phyloP scores from a whole-genome alignment of 495 filamentous ascomycete genomes.

The Lichenothelia convexa region DNA sequence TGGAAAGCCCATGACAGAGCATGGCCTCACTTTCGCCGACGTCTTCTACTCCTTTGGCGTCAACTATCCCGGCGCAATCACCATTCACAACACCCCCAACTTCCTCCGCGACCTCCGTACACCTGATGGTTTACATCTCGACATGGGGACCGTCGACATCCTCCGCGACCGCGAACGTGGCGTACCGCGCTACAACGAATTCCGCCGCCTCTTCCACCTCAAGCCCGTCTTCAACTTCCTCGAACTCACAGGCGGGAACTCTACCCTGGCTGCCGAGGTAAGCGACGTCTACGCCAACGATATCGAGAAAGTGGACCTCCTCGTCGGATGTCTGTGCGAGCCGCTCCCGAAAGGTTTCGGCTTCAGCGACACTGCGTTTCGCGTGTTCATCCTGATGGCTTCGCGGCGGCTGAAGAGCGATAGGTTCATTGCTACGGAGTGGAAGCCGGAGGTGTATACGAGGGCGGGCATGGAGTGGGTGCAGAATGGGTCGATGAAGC shows the following conservation, averaged over 20 bases:
- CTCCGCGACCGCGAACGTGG: conserved; percentile 28
- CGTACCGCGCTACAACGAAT: conserved; percentile 27
- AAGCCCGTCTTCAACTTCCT: conserved; percentile 15
- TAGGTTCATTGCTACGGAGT: too few relatives aligned
- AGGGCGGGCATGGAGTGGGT: too few relatives aligned
- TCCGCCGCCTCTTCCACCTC: conserved; percentile 26
- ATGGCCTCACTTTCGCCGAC: conserved; percentile 20
- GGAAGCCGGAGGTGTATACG: too few relatives aligned
- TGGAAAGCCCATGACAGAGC: conserved; percentile 12
- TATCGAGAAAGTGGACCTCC: conserved; percentile 22
- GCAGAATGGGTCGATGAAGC: too few relatives aligned
- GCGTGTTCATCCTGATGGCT: conserved; percentile 25
- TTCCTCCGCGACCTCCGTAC: conserved; percentile 20
- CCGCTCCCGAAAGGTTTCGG: conserved; percentile 25
- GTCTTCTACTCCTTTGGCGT: conserved; percentile 29
- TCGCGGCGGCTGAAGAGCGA: conserved; percentile 23
- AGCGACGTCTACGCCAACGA: conserved; percentile 16
- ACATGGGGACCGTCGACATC: conserved; percentile 27
- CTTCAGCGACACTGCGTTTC: conserved; percentile 25
- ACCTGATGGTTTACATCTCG: conserved; percentile 18
- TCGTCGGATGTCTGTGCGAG: conserved; percentile 23
- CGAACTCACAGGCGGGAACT: conserved; percentile 22
- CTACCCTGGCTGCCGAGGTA: conserved; percentile 15
- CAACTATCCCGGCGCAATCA: conserved; percentile 28
- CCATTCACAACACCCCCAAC: conserved; percentile 22